Evolutionary conservation across 805 yeast genomes (phyloP), one percentile per base, ranked within the genome.

Genomic region (Sugiyamaella floridensis): DNA sequence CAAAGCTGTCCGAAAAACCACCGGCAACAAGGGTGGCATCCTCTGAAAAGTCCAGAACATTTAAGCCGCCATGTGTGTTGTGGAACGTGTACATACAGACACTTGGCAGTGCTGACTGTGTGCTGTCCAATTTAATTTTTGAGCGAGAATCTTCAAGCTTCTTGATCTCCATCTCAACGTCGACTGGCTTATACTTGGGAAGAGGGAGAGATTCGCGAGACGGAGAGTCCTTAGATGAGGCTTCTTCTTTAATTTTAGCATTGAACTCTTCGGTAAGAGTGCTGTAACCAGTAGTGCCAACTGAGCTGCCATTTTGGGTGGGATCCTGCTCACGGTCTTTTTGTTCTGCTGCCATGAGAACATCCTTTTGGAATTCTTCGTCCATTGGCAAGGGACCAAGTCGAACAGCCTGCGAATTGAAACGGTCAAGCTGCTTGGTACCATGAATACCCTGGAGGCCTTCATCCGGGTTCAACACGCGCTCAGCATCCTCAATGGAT

Each of bases 41-140:
- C 50, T 84, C 86, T 62, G 92, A 89, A 72, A 92, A 92, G 57
- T 83, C 86, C 46, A 92, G 66, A 48, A 89, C 81, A n/a, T 95
- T 86, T 76, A 93, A 73, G 56, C 86, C 95, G 58, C 85, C 85
- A 65, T 88, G 85, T 10, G 97, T 87, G 70, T 93, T 93, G 74
- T 93, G 99, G 72, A 93, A 90, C 0, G 98, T 92, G 73, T 93
- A 93, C 96, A 92, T 88, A 69, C 98, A 93, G 37, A 92, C 96
- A 52, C 95, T 86, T 19, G 99, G 99, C 22, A 92, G 79, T 19
- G 89, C 75, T 3, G 95, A 85, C 69, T 86, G 96, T 4, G 83
- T 75, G 20, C 63, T 56, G 18, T 82, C 86, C 49, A 92, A 67
- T 58, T 75, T 78, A 54, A 92, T 81, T 57, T 84, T 80, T 34